Conservation (phyloP, 306 rosid species). For the Ormosia emarginata region DNA sequence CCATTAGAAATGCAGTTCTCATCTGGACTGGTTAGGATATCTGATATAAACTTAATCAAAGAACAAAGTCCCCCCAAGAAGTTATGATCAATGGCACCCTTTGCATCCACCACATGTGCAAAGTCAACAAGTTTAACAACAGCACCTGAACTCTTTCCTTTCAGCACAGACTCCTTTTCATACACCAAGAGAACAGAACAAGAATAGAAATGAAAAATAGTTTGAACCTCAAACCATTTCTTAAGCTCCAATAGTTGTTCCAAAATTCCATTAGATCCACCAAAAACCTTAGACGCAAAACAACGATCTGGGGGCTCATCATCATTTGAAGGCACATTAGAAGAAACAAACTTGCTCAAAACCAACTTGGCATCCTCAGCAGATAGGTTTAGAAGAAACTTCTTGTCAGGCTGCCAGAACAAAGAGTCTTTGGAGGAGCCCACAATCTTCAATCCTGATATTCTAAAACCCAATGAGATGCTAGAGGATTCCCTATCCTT, state of each 20-base stretch:
- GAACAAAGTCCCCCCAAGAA: constrained; percentile 94
- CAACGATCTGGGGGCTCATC: constrained; percentile 39
- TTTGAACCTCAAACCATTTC: constrained; percentile 86
- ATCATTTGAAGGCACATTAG: constrained; percentile 28
- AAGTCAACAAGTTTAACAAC: constrained; percentile 71
- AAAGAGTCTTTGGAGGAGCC: constrained; percentile 26
- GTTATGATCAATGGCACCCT: constrained; percentile 80
- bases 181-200: constrained; percentile 62
- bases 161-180: constrained; percentile 39
- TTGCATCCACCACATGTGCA: constrained; percentile 64
- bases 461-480: constrained; percentile 56
- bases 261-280: constrained; percentile 48
- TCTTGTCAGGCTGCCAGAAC: constrained; percentile 56
- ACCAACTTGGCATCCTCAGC: constrained; percentile 26
- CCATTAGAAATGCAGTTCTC: not conserved
- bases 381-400: constrained; percentile 21
- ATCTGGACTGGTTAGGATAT: constrained; percentile 27
- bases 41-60: constrained; percentile 63
- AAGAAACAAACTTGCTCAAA: constrained; percentile 66
- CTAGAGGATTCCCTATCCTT: constrained; percentile 56
- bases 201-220: constrained; percentile 65
- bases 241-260: constrained; percentile 62
- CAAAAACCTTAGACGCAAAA: constrained; percentile 48
- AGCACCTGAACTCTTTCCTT: constrained; percentile 31
- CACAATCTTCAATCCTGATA: constrained; percentile 62